phyloP scores from a whole-genome alignment of 805 yeast genomes.

The Candida rishiriensis region DNA sequence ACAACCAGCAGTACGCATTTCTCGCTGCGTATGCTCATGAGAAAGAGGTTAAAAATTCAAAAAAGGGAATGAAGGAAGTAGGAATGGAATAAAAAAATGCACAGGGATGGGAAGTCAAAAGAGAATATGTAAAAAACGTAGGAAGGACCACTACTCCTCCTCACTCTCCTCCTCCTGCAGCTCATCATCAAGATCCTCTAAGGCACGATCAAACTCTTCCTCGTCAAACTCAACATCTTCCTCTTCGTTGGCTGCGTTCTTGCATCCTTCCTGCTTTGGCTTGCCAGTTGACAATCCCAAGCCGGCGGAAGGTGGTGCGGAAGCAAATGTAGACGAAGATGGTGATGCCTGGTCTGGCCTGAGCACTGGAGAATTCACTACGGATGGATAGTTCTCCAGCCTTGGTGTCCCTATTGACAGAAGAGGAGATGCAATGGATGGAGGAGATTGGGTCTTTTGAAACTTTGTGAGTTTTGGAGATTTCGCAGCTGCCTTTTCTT shows the following conservation, averaged over 20 bases:
- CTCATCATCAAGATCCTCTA: constrained; percentile 15
- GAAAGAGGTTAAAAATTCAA: too few relatives aligned
- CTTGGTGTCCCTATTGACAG: constrained; percentile 5
- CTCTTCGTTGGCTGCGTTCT: constrained; percentile 6
- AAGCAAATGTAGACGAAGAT: neutral
- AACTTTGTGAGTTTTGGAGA: neutral
- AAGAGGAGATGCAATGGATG: neutral
- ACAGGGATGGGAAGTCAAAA: too few relatives aligned
- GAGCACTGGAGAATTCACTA: constrained; percentile 3
- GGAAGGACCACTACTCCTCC: constrained; percentile 20
- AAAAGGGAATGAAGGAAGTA: too few relatives aligned
- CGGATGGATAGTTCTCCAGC: constrained; percentile 7
- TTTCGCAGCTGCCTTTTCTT: too few relatives aligned
- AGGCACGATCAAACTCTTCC: constrained; percentile 23
- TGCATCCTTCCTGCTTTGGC: neutral
- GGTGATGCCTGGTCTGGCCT: too few relatives aligned
- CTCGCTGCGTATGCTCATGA: too few relatives aligned
- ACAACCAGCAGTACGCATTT: too few relatives aligned
- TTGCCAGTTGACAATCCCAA: neutral
- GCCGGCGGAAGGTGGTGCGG: neutral
- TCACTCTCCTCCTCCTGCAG: constrained; percentile 25
- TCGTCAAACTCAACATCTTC: constrained; percentile 18
- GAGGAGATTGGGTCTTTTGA: neutral
- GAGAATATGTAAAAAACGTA: too few relatives aligned
- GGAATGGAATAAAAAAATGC: too few relatives aligned